phyloP scores from a whole-genome alignment of 768 basidiomycete genomes.

The Rhodotorula diobovata region DNA sequence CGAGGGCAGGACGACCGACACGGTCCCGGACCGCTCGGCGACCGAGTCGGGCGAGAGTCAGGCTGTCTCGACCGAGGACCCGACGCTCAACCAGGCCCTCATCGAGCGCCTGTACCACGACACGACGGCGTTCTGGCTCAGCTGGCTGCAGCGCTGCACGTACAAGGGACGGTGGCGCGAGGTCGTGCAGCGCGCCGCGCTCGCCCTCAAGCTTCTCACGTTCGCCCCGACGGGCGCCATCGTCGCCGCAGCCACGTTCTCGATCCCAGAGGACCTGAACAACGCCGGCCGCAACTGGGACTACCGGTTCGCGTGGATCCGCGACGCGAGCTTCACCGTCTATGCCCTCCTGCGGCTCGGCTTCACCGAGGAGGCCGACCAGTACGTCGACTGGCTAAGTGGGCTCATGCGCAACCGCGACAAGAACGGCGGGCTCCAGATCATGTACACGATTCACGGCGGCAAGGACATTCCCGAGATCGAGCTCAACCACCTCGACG shows the following conservation, averaged over 20 bases:
- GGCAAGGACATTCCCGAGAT: slow-evolving; percentile 65
- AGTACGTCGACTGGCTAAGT: slow-evolving; percentile 39
- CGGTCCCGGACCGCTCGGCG: slow-evolving; percentile 7
- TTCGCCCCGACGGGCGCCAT: slow-evolving; percentile 62
- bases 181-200: slow-evolving; percentile 81
- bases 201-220: slow-evolving; percentile 66
- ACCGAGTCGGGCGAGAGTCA: slow-evolving; percentile 6
- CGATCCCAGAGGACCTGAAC: slow-evolving; percentile 62
- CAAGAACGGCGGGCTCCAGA: slow-evolving; percentile 85
- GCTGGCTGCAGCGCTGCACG: slow-evolving; percentile 82
- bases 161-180: slow-evolving; percentile 96
- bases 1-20: neutral
- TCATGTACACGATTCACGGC: slow-evolving; percentile 90
- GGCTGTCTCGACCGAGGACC: slow-evolving; percentile 11
- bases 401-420: slow-evolving; percentile 16
- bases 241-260: slow-evolving; percentile 92
- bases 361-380: slow-evolving; percentile 85
- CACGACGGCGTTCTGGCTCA: slow-evolving; percentile 77
- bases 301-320: slow-evolving; percentile 56
- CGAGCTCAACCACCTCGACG: slow-evolving; percentile 80
- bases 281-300: slow-evolving; percentile 40
- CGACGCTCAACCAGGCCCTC: slow-evolving; percentile 31
- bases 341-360: slow-evolving; percentile 91
- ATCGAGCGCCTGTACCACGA: slow-evolving; percentile 50
- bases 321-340: slow-evolving; percentile 92